Base-by-base conservation (phyloP, 208 protist species). In the Leishmania tarentolae region DNA sequence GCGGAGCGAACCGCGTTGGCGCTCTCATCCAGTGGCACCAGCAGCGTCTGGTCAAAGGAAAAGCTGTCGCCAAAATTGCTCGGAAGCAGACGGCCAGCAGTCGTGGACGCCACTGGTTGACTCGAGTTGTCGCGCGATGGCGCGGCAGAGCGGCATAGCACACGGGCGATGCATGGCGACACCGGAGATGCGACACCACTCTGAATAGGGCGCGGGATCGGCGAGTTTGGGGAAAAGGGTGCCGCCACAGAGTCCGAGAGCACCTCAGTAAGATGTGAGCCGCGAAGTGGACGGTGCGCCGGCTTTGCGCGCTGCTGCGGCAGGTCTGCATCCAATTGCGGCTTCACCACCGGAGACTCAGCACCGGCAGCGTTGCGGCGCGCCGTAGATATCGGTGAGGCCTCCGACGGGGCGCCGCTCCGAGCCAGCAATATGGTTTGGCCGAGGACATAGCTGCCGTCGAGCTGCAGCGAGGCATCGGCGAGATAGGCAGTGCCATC, bases 401-500 rank as follows among this genome's bases (percentile, higher is more conserved):
- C 74, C 79, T 57, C 72, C 28, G 72, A 50, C 21, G 59, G 17
- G 47, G 57, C 56, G n/a, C 11, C 44, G 72, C 86, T 87, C 69
- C 82, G 89, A 19, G 87, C 87, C 37, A 92, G 82, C 75, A 92
- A 68, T n/a, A 92, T 78, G 2, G 89, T 92, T 79, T 92, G 77
- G 6, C 87, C 86, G 24, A 92, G 84, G 15, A 74, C 61, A 52
- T 86, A 87, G 75, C 83, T 92, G 76, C 89, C 89, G 74, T 92
- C 87, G 7, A 85, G 65, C 65, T 83, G 85, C 47, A 86, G 78
- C 5, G 85, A 82, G 31, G 87, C 87, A 78, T 88, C 85, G 57
- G 86, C 79, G 42, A 92, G 76, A 84, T 87, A 90, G n/a, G 81
- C 89, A 47, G 89, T 92, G 76, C 89, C 89, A 76, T 92, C 89